Base-by-base conservation (phyloP, 2,329 filamentous ascomycete genomes). In the Kalaharituber pfeilii region DNA sequence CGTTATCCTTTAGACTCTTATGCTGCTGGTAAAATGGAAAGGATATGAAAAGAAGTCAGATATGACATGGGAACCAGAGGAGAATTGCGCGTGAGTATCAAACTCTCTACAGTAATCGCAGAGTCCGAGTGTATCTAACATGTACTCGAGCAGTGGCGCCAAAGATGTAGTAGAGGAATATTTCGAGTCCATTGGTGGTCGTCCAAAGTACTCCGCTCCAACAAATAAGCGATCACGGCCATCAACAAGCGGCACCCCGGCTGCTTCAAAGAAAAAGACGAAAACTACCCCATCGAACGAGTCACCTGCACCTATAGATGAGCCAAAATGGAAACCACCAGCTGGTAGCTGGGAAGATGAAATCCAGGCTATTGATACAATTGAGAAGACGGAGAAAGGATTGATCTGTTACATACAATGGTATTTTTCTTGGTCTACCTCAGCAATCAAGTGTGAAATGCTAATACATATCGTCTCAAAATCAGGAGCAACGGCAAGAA, bases 1-100 rank as follows among this genome's bases (percentile, higher is more conserved):
- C 22, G 55, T 61, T 22, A 58, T 11, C 2, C 13, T 8, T 42
- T 7, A 8, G 56, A 78, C 66, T 3, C 63, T 80, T 0, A 73
- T 74, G 49, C 87, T 82, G 64, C 74, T 81, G 51, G 82, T 91
- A 30, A 87, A 89, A 63, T 91, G 85, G 85, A 78, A 84, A 59
- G 84, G 84, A 2, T 91, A 81, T 58, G 77, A 84, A 0, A 76
- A 80, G 57, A 78, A 80, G 57, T 67, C 71, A 0, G 85, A 91
- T 60, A 69, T 77, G 63, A 91, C 85, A 0, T 89, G 84, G 84
- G 85, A 91, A 65, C 80, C 82, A 0, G 80, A 85, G 62, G 77
- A 79, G 9, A 88, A 87, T 61, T 70, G 86, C 56, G 68, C 61
- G 77, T 80, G 67, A 56, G 73, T 60, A 11, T 24, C 33, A 22